Conservation (phyloP, 371 early-diverging fungal species). For the Mucor saturninus region DNA sequence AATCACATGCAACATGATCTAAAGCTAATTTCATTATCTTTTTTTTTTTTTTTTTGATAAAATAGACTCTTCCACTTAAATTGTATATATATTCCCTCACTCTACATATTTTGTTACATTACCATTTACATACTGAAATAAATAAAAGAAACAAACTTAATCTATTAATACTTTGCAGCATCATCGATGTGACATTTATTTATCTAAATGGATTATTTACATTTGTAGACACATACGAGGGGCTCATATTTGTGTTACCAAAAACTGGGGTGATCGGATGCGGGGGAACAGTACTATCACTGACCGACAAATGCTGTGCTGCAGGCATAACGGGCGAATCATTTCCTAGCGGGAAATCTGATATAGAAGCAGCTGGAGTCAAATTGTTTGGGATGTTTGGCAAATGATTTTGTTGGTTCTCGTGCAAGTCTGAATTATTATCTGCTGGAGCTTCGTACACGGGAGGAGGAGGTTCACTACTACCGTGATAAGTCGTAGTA, state of each 20-base stretch:
- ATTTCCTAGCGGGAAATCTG: slow-evolving; percentile 5
- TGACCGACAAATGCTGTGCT: background rate
- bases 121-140: background rate
- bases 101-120: background rate
- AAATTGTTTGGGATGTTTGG: slow-evolving; percentile 14
- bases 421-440: background rate
- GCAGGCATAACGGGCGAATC: background rate
- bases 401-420: background rate
- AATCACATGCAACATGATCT: too few species aligned
- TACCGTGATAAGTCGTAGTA: background rate
- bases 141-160: background rate
- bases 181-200: background rate
- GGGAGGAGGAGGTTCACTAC: slow-evolving; percentile 24
- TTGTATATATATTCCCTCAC: background rate
- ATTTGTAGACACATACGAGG: slow-evolving; percentile 13
- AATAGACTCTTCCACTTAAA: background rate
- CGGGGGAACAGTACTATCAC: slow-evolving; percentile 4
- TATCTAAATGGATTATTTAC: slow-evolving; percentile 19
- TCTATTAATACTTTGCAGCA: background rate
- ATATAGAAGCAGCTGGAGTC: slow-evolving; percentile 7
- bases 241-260: background rate
- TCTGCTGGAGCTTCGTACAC: slow-evolving; percentile 32
- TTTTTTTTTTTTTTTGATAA: background rate
- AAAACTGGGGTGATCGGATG: slow-evolving; percentile 12
- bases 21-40: background rate